phyloP scores from a whole-genome alignment of 805 yeast genomes.

The Ogataea degrootiae region DNA sequence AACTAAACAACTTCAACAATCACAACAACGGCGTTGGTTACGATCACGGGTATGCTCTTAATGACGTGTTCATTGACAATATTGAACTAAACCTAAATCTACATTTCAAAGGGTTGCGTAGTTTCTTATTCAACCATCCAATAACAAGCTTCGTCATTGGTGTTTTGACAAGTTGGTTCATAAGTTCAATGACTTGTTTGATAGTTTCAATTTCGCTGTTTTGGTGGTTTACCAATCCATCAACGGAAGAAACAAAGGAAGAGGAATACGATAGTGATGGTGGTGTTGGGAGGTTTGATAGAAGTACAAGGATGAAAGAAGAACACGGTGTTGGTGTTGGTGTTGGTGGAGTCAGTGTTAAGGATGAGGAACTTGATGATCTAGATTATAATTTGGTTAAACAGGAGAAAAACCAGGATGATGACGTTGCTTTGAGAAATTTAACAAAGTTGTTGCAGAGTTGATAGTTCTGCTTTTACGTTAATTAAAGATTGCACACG shows the following conservation, averaged over 20 bases:
- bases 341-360: background rate
- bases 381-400: constrained; percentile 2
- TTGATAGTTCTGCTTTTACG: background rate
- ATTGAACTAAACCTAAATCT: constrained; percentile 25
- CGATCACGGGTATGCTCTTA: background rate
- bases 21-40: too few species aligned
- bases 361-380: background rate
- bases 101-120: constrained; percentile 39
- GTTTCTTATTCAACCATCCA: constrained; percentile 35
- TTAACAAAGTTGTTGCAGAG: constrained; percentile 2
- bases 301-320: background rate
- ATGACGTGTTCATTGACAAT: constrained; percentile 11
- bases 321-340: background rate
- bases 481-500: too few species aligned
- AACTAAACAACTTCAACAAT: constrained; percentile 9
- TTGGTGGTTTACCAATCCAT: constrained; percentile 13
- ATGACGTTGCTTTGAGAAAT: background rate
- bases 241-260: too few species aligned
- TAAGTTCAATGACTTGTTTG: constrained; percentile 31
- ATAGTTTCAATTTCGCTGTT: constrained; percentile 22
- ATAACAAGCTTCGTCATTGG: constrained; percentile 33
- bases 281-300: too few species aligned
- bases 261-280: too few species aligned
- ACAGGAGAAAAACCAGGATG: constrained; percentile 10
- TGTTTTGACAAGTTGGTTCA: constrained; percentile 33